Evolutionary conservation across 2,329 filamentous ascomycete genomes (phyloP).

Genomic region (Amauroascus verrucosus): DNA sequence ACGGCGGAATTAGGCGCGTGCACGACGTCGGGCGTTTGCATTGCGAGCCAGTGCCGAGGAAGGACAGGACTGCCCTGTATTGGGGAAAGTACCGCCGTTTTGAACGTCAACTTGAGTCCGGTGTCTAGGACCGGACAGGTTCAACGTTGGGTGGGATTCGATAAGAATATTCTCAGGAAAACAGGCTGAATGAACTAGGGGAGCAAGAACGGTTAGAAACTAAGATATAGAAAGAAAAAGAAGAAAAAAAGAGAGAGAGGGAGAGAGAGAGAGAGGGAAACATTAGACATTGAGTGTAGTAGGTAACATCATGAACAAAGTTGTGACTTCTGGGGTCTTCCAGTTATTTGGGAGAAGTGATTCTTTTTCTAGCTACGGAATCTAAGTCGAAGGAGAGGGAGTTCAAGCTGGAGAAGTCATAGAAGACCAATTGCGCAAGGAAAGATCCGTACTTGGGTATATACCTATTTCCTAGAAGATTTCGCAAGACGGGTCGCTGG

Average conservation of each 20-base stretch:
- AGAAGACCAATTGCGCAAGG: not conserved
- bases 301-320: not conserved
- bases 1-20: conserved; percentile 46
- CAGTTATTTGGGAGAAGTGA: not conserved
- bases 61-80: conserved; percentile 76
- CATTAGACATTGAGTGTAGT: not conserved
- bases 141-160: not conserved
- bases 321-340: not conserved
- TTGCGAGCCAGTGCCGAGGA: conserved; percentile 72
- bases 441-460: too few species aligned
- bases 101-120: conserved; percentile 9
- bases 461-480: too few species aligned
- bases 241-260: not conserved
- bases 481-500: too few species aligned
- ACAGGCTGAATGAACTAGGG: not conserved
- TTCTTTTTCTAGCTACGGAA: not conserved
- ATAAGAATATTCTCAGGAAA: not conserved
- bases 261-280: not conserved
- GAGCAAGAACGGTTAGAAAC: not conserved
- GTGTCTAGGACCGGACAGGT: conserved; percentile 6
- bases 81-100: conserved; percentile 45
- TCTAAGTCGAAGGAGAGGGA: not conserved
- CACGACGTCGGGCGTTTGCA: conserved; percentile 72
- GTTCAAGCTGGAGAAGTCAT: too few species aligned
- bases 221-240: not conserved